Evolutionary conservation across 2,329 filamentous ascomycete species (phyloP), one percentile per base, ranked within the genome.

Genomic region (Rutstroemia sp.): DNA sequence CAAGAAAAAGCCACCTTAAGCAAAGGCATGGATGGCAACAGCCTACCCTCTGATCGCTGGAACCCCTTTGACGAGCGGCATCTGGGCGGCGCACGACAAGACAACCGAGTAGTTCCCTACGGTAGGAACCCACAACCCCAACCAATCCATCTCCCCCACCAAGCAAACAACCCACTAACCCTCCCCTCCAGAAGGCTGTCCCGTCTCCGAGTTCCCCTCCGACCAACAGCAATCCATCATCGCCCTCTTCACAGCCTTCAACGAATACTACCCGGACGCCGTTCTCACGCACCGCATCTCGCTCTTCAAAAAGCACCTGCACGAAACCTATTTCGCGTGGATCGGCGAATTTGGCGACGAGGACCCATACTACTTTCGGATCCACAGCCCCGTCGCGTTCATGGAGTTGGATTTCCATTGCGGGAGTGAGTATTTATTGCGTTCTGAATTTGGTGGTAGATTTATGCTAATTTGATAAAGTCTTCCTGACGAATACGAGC

Each of bases 41-140:
- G 62, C 54, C 61, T 77, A 34, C 66, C 71, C 14, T 68, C 67
- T 12, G 85, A 83, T 9, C 78, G 87, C 7, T 92, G 87, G 87
- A 92, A 92, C 68, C 85, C 85, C 62, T 87, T 90, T 65, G 88
- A 92, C 68, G 87, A 92, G 72, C 78, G 88, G 5, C 88, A 92
- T 65, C 69, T 90, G 4, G 89, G 87, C 67, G 88, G 89, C 38
- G 88, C 88, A 0, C 90, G 87, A 68, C 80, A 87, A 12, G 88
- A 92, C 65, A 94, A 92, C 69, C 79, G 88, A 10, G 71, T 88
- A 10, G 85, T 92, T 0, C 88, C 88, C 0, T 88, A 84, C 66
- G 63, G 62, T 63, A 52, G 56, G 54, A 42, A 21, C 2, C 19
- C 1, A 2, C 18, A 5, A 10, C 1, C 7, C 23, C 8, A 10